Percentiles rank a stretch among this genome's conserved stretches.
Conservation (phyloP, 768 basidiomycete species). For the Hygrocybe punicea region DNA sequence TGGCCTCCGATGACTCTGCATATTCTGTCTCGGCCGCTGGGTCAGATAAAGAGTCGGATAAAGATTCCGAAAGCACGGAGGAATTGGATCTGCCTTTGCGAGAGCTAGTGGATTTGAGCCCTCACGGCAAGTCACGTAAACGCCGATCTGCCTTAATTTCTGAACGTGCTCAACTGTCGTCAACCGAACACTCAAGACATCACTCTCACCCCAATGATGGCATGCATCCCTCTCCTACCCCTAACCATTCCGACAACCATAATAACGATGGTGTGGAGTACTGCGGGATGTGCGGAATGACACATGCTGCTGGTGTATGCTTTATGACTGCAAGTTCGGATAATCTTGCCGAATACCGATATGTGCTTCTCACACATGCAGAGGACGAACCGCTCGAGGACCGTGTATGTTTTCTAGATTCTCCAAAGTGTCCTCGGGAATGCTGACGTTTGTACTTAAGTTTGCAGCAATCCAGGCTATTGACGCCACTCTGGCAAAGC, state of each 20-base stretch:
- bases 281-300: slow-evolving; percentile 63
- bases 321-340: slow-evolving; percentile 62
- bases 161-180: background rate
- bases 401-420: slow-evolving; percentile 46
- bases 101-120: background rate
- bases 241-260: background rate
- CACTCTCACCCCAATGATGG: background rate
- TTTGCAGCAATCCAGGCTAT: slow-evolving; percentile 65
- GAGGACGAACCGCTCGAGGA: slow-evolving; percentile 64
- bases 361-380: slow-evolving; percentile 60
- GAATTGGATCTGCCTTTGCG: background rate
- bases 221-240: background rate
- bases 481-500: slow-evolving; percentile 56
- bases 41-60: slow-evolving; percentile 1
- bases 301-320: slow-evolving; percentile 53
- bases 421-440: slow-evolving; percentile 3
- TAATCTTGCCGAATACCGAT: slow-evolving; percentile 66
- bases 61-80: background rate
- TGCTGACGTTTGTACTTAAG: slow-evolving; percentile 34
- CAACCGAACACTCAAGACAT: background rate
- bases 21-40: background rate
- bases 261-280: slow-evolving; percentile 19
- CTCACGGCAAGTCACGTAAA: background rate
- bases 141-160: background rate
- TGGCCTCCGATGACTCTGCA: slow-evolving; percentile 6